These are phyloP conservation scores for Coriolopsis trogii DNA, from an alignment of 1,284 basidiomycete species.

Conservation along the genomic window DNA sequence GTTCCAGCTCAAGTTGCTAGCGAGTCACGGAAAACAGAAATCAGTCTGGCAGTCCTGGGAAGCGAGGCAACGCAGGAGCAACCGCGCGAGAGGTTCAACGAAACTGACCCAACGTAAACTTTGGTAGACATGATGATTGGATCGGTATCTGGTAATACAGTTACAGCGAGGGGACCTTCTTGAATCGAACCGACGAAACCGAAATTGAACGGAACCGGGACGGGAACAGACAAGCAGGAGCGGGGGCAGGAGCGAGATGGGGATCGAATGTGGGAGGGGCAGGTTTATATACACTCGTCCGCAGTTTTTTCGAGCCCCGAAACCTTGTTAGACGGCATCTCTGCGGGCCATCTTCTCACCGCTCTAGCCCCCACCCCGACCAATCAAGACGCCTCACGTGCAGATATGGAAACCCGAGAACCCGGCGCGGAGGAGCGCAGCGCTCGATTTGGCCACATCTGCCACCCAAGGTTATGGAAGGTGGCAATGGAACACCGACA, in stretches of 20 bases:
- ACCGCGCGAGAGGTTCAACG: slow-evolving; percentile 28
- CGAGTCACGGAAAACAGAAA: slow-evolving; percentile 34
- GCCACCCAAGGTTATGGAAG: slow-evolving; percentile 12
- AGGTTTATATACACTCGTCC: slow-evolving; percentile 50
- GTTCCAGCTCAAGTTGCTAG: slow-evolving; percentile 92
- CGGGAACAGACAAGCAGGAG: slow-evolving; percentile 32
- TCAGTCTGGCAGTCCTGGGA: slow-evolving; percentile 34
- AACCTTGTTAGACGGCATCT: slow-evolving; percentile 25
- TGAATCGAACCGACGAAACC: slow-evolving; percentile 46
- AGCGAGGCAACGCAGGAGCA: slow-evolving; percentile 12
- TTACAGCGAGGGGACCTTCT: slow-evolving; percentile 42
- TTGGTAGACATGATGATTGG: slow-evolving; percentile 65
- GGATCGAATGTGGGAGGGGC: slow-evolving; percentile 26
- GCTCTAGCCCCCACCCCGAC: slow-evolving; percentile 18
- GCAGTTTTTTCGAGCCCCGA: slow-evolving; percentile 34
- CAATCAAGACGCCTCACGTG: slow-evolving; percentile 19
- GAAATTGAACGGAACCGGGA: slow-evolving; percentile 37
- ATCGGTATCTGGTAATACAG: slow-evolving; percentile 46
- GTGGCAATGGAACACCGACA: slow-evolving; percentile 1
- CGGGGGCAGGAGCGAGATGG: slow-evolving; percentile 33
- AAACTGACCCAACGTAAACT: slow-evolving; percentile 85
- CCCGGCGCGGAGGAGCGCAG: slow-evolving; percentile 1
- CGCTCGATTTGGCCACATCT: slow-evolving; percentile 13
- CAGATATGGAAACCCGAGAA: slow-evolving; percentile 13
- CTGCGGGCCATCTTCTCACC: slow-evolving; percentile 20